Percentiles rank a stretch among this genome's conserved stretches.
phyloP scores from a whole-genome alignment of 2,329 filamentous ascomycete species.

The Ophiobolus disseminans region DNA sequence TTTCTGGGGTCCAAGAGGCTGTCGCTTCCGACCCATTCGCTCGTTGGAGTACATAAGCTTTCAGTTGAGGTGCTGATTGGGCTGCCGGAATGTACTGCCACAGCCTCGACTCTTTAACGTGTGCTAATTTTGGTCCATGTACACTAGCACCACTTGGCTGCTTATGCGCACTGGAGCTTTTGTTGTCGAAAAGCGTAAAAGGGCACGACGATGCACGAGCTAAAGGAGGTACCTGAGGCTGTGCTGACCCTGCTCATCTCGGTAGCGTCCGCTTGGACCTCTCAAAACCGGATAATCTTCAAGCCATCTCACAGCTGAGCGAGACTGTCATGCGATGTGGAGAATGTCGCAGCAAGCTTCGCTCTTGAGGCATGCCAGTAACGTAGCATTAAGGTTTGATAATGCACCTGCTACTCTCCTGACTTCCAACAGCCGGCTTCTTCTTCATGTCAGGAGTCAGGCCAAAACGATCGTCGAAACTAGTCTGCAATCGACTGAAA shows the following conservation, averaged over 20 bases:
- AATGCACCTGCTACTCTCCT: too few relatives aligned
- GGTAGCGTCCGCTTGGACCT: background rate
- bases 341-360: too few relatives aligned
- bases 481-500: too few relatives aligned
- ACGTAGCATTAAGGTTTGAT: too few relatives aligned
- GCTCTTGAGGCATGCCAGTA: too few relatives aligned
- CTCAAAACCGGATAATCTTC: constrained; percentile 31
- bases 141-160: background rate
- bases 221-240: background rate
- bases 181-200: background rate
- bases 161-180: background rate
- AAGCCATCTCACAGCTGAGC: background rate
- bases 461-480: too few relatives aligned
- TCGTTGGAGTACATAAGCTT: background rate
- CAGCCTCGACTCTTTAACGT: background rate
- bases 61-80: background rate
- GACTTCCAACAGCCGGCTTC: too few relatives aligned
- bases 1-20: background rate
- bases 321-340: too few relatives aligned
- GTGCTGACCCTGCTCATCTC: background rate
- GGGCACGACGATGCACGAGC: background rate
- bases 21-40: background rate
- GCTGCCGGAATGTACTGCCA: background rate
- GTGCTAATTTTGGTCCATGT: background rate
- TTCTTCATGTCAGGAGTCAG: too few relatives aligned